Conservation (phyloP, 768 basidiomycete species). For the Stropharia rugosoannulata region DNA sequence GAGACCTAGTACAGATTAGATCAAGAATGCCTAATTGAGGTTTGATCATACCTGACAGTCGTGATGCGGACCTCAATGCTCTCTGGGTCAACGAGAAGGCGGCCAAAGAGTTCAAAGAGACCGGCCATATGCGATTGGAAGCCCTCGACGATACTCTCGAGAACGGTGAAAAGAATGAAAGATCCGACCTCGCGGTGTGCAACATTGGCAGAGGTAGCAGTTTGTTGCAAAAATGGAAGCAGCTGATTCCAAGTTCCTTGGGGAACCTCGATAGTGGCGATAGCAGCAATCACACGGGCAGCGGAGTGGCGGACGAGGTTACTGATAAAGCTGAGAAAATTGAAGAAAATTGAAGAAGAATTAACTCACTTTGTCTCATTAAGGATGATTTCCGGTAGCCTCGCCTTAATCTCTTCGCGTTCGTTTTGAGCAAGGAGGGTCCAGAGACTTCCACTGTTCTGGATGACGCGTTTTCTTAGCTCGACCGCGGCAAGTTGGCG, state of each 20-base stretch:
- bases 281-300: constrained; percentile 89
- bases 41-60: constrained; percentile 62
- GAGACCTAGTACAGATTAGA: constrained; percentile 46
- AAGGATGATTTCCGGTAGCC: constrained; percentile 77
- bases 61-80: constrained; percentile 90
- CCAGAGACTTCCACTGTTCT: constrained; percentile 85
- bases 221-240: constrained; percentile 81
- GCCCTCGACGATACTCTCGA: constrained; percentile 90
- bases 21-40: neutral
- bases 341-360: constrained; percentile 4
- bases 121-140: constrained; percentile 72
- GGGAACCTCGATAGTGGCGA: constrained; percentile 87
- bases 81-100: constrained; percentile 76
- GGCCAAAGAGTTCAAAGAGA: constrained; percentile 79
- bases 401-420: constrained; percentile 82
- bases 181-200: constrained; percentile 89
- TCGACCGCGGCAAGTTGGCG: constrained; percentile 98
- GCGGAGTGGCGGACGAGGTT: constrained; percentile 90
- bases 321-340: constrained; percentile 39
- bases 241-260: constrained; percentile 81
- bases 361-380: constrained; percentile 70
- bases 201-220: constrained; percentile 65
- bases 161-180: constrained; percentile 86
- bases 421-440: constrained; percentile 60
- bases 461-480: constrained; percentile 86